phyloP scores from a whole-genome alignment of 176 grass and related monocot species.

The Carex myosuroides region DNA sequence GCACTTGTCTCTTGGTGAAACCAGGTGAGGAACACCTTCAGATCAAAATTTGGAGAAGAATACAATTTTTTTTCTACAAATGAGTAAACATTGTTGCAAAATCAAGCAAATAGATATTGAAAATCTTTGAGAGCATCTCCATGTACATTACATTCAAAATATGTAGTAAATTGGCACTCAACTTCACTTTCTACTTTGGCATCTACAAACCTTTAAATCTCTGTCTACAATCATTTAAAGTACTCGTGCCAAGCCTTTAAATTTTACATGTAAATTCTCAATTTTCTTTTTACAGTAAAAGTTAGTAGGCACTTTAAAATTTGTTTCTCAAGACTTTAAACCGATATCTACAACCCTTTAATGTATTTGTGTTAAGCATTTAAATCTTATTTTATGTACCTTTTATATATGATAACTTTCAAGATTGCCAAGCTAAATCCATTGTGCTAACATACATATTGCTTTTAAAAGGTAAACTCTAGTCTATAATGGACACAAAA shows the following conservation, averaged over 20 bases:
- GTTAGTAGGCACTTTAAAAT: no score
- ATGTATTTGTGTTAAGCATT: no score
- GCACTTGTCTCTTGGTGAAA: slow-evolving; percentile 95
- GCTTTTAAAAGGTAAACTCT: neutral
- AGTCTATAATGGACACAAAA: no score
- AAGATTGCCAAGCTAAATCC: neutral
- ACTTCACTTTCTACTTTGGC: neutral
- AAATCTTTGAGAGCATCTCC: neutral
- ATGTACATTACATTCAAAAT: slow-evolving; percentile 1
- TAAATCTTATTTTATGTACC: no score
- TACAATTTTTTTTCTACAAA: slow-evolving; percentile 89
- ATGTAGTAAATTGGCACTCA: neutral
- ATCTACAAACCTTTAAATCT: no score
- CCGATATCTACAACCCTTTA: no score
- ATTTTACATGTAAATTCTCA: no score
- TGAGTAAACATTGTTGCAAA: neutral
- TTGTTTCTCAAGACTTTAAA: no score
- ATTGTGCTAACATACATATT: neutral
- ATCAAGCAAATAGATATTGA: neutral
- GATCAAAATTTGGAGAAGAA: slow-evolving; percentile 89
- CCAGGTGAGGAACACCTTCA: slow-evolving; percentile 83
- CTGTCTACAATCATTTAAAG: no score
- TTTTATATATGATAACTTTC: neutral
- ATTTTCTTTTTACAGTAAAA: no score
- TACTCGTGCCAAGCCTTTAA: no score